Evolutionary conservation across 2,329 filamentous ascomycete species (phyloP), one percentile per base, ranked within the genome.

Genomic region (Ascochyta fabae): DNA sequence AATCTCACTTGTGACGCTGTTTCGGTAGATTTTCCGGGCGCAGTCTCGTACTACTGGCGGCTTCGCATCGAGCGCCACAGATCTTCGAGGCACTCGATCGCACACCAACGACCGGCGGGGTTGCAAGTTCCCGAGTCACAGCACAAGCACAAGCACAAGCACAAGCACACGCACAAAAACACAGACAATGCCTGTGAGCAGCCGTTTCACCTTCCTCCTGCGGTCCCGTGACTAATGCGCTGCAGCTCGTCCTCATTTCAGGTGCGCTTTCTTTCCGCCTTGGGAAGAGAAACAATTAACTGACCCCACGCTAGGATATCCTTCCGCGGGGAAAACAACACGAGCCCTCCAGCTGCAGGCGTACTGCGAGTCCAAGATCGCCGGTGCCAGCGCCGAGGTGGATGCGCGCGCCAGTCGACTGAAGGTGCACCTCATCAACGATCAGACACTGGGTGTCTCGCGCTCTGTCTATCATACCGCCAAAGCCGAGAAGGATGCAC

Each of bases 401-500:
- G 80, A 82, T 61, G 76, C 80, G 3, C 79, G 79, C 73, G 72
- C 77, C 53, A 72, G 71, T 54, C 76, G 75, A 53, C 86, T 91
- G 66, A 87, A 87, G 56, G 81, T 92, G 3, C 88, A 92, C 71
- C 84, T 91, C 62, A 85, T 94, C 67, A 90, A 88, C 51, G 89
- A 93, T 77, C 84, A 90, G 61, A 82, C 83, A 4, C 84, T 92
- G 39, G 86, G 86, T 40, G 86, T 93, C 52, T 80, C 86, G 3
- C 88, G 90, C 56, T 71, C 82, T 53, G 90, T 90, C 38, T 94
- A 94, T 79, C 86, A 89, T 57, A 89, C 88, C 24, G 89, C 90
- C 54, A 90, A 90, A 65, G 84, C 87, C 1, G 91, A 96, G 71
- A 96, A 96, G 74, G 89, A 94, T 77, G 91, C 90, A 1, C 86